Percentiles rank a stretch among this genome's conserved stretches.
These are phyloP conservation scores for Nitzschia inconspicua DNA, from an alignment of 108 stramenopile genomes.

Conservation along the genomic window DNA sequence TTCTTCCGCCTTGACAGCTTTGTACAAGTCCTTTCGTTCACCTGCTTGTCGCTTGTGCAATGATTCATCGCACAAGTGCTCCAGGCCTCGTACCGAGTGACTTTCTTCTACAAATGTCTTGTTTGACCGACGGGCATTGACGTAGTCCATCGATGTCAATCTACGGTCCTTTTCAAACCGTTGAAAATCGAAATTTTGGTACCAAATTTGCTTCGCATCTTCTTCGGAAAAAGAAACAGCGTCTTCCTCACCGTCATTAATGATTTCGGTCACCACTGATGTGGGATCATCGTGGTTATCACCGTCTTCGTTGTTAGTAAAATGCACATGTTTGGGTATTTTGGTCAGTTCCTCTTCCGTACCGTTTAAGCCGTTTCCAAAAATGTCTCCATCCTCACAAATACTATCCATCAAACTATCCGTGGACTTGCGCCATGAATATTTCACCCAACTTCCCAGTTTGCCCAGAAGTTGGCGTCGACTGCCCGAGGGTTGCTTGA, in stretches of 20 bases:
- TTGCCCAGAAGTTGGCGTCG: constrained; percentile 9
- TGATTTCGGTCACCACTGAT: not conserved
- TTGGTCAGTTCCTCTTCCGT: not conserved
- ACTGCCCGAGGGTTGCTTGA: too few relatives aligned
- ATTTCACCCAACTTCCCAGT: constrained; percentile 9
- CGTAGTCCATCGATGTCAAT: constrained; percentile 18
- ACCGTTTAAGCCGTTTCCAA: too few relatives aligned
- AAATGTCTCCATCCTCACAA: not conserved
- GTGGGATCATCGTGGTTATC: not conserved
- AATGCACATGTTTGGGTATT: not conserved
- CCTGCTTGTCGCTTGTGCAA: not conserved
- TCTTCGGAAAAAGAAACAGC: not conserved
- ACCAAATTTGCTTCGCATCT: not conserved
- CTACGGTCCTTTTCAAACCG: constrained; percentile 27
- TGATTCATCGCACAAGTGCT: constrained; percentile 7
- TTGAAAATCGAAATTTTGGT: constrained; percentile 17
- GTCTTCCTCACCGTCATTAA: not conserved
- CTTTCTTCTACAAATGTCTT: constrained; percentile 9
- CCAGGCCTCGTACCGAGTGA: constrained; percentile 18
- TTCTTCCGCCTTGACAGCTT: constrained; percentile 23
- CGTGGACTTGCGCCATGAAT: constrained; percentile 2
- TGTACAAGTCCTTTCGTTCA: constrained; percentile 14
- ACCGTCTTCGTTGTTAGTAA: not conserved
- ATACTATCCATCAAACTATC: not conserved
- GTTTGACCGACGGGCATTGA: constrained; percentile 2